phyloP scores from a whole-genome alignment of 306 rosid genomes.

The Cicer bijugum region DNA sequence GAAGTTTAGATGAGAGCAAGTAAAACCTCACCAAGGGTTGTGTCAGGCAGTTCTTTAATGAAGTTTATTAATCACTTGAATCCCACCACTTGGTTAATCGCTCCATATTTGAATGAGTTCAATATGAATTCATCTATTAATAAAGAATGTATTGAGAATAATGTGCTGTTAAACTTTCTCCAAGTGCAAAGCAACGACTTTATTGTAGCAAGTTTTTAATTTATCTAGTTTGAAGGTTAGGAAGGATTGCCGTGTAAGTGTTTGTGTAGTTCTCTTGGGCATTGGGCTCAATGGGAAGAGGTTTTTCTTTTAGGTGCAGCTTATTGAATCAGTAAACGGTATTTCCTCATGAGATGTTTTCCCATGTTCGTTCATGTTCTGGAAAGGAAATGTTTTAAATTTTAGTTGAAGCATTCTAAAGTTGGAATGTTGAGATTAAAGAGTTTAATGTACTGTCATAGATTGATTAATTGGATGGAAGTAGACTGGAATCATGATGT shows the following conservation, averaged over 20 bases:
- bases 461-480: slow-evolving; percentile 11
- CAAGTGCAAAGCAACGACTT: neutral
- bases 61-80: too few relatives aligned
- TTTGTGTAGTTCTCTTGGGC: slow-evolving; percentile 36
- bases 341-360: neutral
- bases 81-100: too few relatives aligned
- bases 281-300: slow-evolving; percentile 15
- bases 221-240: slow-evolving; percentile 23
- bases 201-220: slow-evolving; percentile 15
- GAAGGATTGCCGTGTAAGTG: neutral
- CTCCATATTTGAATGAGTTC: neutral
- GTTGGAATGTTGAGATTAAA: slow-evolving; percentile 13
- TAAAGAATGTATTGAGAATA: neutral
- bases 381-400: slow-evolving; percentile 30
- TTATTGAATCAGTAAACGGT: slow-evolving; percentile 16
- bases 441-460: slow-evolving; percentile 16
- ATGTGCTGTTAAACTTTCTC: neutral
- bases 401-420: slow-evolving; percentile 34
- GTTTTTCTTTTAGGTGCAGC: slow-evolving; percentile 22
- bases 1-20: too few relatives aligned
- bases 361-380: slow-evolving; percentile 25
- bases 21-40: too few relatives aligned
- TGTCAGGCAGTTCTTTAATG: too few relatives aligned
- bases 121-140: neutral
- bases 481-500: slow-evolving; percentile 18